Percentiles rank a stretch among this genome's conserved stretches.
phyloP scores from a whole-genome alignment of 2,329 filamentous ascomycete genomes.

The Colletotrichum musae region DNA sequence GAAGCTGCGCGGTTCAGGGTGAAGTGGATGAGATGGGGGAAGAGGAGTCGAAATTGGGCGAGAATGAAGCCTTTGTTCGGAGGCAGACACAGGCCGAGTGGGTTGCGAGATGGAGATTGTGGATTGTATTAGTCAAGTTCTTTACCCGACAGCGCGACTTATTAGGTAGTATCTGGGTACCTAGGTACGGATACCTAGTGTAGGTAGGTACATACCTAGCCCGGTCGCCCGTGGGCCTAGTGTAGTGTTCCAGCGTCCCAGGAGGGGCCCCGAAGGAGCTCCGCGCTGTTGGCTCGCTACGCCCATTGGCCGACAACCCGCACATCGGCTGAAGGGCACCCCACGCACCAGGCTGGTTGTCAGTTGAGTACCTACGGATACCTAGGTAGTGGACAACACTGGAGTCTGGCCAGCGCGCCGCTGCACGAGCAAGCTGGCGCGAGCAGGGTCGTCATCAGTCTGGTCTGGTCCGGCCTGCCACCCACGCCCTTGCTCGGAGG shows the following conservation, averaged over 20 bases:
- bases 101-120: too few relatives aligned
- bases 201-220: too few relatives aligned
- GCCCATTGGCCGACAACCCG: conserved; percentile 24
- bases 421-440: neutral
- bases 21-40: conserved; percentile 40
- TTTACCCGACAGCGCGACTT: conserved; percentile 40
- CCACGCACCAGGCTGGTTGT: conserved; percentile 16
- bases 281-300: conserved; percentile 23
- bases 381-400: too few relatives aligned
- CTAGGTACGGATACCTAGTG: too few relatives aligned
- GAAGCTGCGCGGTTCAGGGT: conserved; percentile 29
- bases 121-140: conserved; percentile 41
- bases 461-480: too few relatives aligned
- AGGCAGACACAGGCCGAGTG: conserved; percentile 37
- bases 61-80: conserved; percentile 41
- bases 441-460: too few relatives aligned
- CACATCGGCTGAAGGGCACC: conserved; percentile 31
- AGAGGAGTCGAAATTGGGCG: conserved; percentile 38
- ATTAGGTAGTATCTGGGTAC: too few relatives aligned
- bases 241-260: conserved; percentile 7
- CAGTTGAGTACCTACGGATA: neutral
- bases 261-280: conserved; percentile 25
- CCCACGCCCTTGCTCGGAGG: too few relatives aligned
- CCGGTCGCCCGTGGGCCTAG: too few relatives aligned
- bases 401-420: neutral